Evolutionary conservation across 495 filamentous ascomycete species (phyloP), one percentile per base, ranked within the genome.

Genomic region (Talaromyces liani): DNA sequence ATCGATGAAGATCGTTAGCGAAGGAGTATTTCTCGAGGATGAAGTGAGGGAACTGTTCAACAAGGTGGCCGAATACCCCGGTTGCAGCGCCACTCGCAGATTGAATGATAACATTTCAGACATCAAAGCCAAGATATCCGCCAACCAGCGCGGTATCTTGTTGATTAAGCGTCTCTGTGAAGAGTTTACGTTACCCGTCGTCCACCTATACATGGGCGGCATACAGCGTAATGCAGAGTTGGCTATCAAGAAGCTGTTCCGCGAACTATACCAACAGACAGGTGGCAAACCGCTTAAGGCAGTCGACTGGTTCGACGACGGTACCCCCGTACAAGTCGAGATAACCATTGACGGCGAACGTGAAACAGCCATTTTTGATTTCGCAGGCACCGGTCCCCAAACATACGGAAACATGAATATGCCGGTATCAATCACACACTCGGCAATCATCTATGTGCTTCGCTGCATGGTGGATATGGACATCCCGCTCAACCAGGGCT

Each of bases 401-500:
- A 91, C 97, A 27, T 96, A 97, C 72, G 91, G 81, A 65, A 97
- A 97, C 71, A 89, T 88, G 72, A 97, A 97, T 72, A 91, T 91
- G n/a, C 93, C 93, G 2, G 82, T 92, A 79, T 91, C 93, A 18
- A 87, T 97, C 59, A 94, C 93, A 1, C 92, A 92, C 72, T 91
- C 87, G 25, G 93, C 93, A 39, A 94, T 97, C 69, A 97, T 97
- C 67, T 98, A 98, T 79, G 91, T 90, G 67, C 82, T 97, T 10
- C 88, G 93, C 12, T 91, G 88, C 72, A 83, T 98, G 53, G 93
- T 98, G 64, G 87, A 84, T 0, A 86, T 91, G 71, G 92, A 97
- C 70, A 97, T 98, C 27, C 93, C 93, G 0, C 81, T 98, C 9
- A 98, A 98, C 73, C 92, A 98, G 76, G 93, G 93, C 62, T 98